These are phyloP conservation scores for Mucor circinelloides DNA, from an alignment of 371 early-diverging fungal genomes.

Conservation along the genomic window DNA sequence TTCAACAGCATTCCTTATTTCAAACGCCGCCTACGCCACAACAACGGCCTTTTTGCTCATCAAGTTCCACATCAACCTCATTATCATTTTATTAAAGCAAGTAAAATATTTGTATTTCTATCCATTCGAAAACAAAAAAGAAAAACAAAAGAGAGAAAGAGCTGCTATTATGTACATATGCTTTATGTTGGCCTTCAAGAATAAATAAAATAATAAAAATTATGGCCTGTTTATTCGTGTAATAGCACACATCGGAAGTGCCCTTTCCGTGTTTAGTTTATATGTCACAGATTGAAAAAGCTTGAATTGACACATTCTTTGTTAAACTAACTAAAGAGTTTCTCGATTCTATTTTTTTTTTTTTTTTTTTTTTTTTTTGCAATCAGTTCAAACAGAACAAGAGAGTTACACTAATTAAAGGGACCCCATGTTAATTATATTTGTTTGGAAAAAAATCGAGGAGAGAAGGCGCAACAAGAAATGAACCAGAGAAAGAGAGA, in stretches of 20 bases:
- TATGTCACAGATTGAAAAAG: not conserved
- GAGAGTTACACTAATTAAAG: not conserved
- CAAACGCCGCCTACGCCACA: constrained; percentile 21
- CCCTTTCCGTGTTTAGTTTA: not conserved
- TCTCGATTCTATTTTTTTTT: not conserved
- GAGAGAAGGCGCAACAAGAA: not conserved
- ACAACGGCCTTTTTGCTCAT: not conserved
- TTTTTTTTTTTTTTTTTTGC: no score
- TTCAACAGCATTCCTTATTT: constrained; percentile 23
- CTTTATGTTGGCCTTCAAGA: not conserved
- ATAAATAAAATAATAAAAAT: not conserved
- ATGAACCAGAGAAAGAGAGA: no score
- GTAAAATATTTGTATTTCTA: not conserved
- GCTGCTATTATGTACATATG: not conserved
- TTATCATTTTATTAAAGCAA: not conserved
- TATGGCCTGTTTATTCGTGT: not conserved
- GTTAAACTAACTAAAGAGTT: not conserved
- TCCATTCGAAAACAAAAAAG: not conserved
- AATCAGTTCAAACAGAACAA: not conserved
- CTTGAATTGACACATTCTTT: constrained; percentile 1
- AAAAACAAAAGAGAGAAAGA: no score
- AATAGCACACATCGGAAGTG: not conserved
- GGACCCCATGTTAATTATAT: not conserved
- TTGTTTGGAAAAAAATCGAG: not conserved
- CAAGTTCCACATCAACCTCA: not conserved